These are phyloP conservation scores for Nelumbo lutea DNA, from an alignment of 164 flowering plant species.

Conservation along the genomic window DNA sequence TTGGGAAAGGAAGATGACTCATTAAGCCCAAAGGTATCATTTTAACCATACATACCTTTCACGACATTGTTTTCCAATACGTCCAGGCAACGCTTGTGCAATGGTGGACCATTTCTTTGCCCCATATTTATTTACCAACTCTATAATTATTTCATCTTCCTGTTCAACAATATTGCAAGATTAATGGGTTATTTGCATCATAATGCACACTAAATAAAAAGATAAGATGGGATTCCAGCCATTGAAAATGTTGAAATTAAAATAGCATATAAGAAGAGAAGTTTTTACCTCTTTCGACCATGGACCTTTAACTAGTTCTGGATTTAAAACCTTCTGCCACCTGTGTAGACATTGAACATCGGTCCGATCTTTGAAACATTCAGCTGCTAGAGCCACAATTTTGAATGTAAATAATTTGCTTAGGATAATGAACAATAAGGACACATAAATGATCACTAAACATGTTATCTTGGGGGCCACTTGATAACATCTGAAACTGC, in stretches of 20 bases:
- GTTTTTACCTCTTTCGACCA: conserved; percentile 52
- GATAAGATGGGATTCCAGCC: neutral
- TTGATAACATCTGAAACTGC: too few relatives aligned
- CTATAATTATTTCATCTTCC: conserved; percentile 48
- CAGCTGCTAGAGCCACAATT: conserved; percentile 37
- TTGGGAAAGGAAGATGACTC: neutral
- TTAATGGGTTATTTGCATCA: neutral
- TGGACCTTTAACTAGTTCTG: conserved; percentile 52
- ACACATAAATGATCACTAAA: too few relatives aligned
- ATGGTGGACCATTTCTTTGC: conserved; percentile 47
- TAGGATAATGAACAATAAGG: too few relatives aligned
- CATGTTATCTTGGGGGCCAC: too few relatives aligned
- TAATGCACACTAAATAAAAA: neutral
- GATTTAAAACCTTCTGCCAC: conserved; percentile 61
- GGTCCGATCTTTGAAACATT: conserved; percentile 49
- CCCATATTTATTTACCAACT: conserved; percentile 39
- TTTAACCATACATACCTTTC: conserved; percentile 34
- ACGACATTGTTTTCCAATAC: conserved; percentile 58
- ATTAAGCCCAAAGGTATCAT: neutral
- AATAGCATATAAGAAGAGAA: neutral
- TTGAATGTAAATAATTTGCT: neutral
- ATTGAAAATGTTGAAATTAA: neutral
- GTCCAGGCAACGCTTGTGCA: conserved; percentile 48
- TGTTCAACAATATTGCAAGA: conserved; percentile 9
- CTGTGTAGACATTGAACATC: conserved; percentile 56